Base-by-base conservation (phyloP, 345 rosid genomes). In the Linum trigynum region DNA sequence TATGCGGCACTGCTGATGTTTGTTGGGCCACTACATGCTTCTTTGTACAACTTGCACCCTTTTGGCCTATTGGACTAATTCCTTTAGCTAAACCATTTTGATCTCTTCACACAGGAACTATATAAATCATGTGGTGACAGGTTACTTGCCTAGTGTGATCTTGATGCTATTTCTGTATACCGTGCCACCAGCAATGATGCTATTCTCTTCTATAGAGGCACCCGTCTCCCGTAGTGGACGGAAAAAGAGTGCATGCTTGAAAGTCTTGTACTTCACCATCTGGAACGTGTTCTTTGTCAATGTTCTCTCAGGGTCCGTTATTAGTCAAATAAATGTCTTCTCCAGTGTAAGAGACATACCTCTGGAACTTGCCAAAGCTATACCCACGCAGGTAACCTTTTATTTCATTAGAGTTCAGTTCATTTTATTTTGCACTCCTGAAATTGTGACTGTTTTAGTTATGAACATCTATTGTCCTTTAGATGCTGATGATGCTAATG, bases 221-320 rank as follows among this genome's bases (percentile, higher is more conserved):
- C 78, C 79, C 59, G 71, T 83, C 53, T 86, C 96, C 45, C 89
- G 86, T 55, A 80, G 97, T 68, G 73, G 69, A 69, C 83, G 99
- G 80, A 90, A 90, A 77, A 84, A 42, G 74, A 90, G 96, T 71
- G 92, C 97, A 65, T 82, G 92, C 74, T 68, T 80, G 74, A 94
- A 90, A 77, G 76, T 90, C 45, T 69, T 86, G 68, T 80, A 79
- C 82, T 94, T 94, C 86, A 88, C 84, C 51, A 90, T 94, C 71
- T 94, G 92, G 99, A 94, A 94, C 64, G 92, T 94, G 64, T 94
- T 90, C 85, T 90, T 94, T 40, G 78, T 86, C 69, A 94, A 90
- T 69, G 82, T 88, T 64, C 74, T 94, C 51, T 84, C 99, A 3
- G 97, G 97, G 37, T 84, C 96, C 23, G 68, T 90, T 63, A 86